Base-by-base conservation (phyloP, 1,284 basidiomycete genomes). In the Ceratobasidium sp. region DNA sequence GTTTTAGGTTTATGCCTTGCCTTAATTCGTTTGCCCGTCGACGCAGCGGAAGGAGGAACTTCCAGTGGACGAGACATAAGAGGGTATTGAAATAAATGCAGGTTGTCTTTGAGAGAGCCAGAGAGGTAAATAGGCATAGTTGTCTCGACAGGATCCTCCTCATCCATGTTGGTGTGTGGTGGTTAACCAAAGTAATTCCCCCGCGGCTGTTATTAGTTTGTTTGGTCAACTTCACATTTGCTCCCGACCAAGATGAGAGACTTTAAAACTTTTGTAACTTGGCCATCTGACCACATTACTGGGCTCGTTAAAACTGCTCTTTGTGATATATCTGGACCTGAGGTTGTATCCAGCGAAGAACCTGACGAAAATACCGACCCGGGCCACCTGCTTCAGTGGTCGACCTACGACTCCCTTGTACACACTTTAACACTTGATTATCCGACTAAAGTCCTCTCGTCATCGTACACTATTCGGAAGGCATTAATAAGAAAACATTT, bases 401-500 rank as follows among this genome's bases (percentile, higher is more conserved):
- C 91, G 15, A 88, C 90, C 14, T 97, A 97, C 84, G 95, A 97
- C 80, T 86, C 87, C 41, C 89, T 96, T 75, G 89, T 93, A 77
- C 95, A 96, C 78, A 88, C 90, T 79, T 86, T 91, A 47, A 91
- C 91, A 9, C 88, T 88, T 75, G 79, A 83, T 31, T 78, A 84
- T 31, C 85, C 86, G 22, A 76, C 82, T 60, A 79, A 47, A 36
- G 88, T 93, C 45, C 87, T 96, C 45, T 89, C 94, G 0, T 97
- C 93, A 8, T 93, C 92, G 57, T 98, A 97, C 81, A 91, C 91
- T 17, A 96, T 98, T 81, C 90, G 96, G 69, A 97, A 98, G 82
- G 92, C 93, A 31, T 87, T 99, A 56, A 99, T 99, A 78, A 89
- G 98, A 74, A 99, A 99, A 82, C 96, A 99, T 81, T 96, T 93